Conservation (phyloP, 768 basidiomycete genomes). For the Auricularia auricula-judae region DNA sequence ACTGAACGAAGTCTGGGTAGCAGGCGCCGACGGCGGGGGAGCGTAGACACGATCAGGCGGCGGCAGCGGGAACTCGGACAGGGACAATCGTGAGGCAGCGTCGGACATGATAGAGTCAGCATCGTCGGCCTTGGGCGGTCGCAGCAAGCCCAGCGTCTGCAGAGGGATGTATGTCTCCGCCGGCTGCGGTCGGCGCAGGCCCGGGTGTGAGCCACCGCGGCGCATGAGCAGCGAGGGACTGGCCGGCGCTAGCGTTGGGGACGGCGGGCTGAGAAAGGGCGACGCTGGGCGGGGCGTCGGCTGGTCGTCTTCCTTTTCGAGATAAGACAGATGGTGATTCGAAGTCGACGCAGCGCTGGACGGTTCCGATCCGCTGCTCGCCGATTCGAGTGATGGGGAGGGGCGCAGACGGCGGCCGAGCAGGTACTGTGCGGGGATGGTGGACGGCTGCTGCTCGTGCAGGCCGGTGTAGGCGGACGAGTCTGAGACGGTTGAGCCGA, state of each 20-base stretch:
- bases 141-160: background rate
- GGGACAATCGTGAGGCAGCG: background rate
- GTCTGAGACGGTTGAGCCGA: background rate
- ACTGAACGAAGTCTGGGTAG: background rate
- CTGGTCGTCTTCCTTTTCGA: background rate
- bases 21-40: background rate
- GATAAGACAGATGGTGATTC: constrained; percentile 1
- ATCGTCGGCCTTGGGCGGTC: background rate
- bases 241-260: background rate
- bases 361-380: background rate
- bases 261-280: background rate
- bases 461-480: background rate
- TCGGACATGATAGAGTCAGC: background rate
- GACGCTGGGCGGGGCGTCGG: background rate
- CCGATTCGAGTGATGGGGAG: background rate
- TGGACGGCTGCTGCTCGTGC: background rate
- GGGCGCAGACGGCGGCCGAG: background rate
- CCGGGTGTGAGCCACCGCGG: background rate
- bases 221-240: background rate
- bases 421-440: background rate
- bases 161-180: background rate
- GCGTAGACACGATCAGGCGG: background rate
- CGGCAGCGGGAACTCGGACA: background rate
- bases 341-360: background rate
- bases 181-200: background rate